Evolutionary conservation across 768 basidiomycete genomes (phyloP).

Genomic region (Phanerochaete carnosa): DNA sequence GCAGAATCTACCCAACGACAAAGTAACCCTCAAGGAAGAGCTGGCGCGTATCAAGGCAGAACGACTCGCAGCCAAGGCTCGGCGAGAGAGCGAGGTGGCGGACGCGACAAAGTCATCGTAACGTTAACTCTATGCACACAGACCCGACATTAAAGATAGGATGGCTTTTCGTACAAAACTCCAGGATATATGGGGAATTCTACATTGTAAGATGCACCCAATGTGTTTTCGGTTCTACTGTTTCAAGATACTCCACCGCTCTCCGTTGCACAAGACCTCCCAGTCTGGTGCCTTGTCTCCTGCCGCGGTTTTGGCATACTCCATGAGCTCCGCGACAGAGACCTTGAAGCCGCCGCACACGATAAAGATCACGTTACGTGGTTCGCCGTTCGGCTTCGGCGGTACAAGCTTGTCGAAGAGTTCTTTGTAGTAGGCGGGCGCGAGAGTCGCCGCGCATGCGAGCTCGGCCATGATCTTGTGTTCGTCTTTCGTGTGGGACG

Average conservation of each 20-base stretch:
- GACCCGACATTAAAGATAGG: neutral
- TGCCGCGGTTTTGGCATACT: slow-evolving; percentile 42
- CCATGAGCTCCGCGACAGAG: slow-evolving; percentile 47
- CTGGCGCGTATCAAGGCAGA: slow-evolving; percentile 69
- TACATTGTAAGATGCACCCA: slow-evolving; percentile 9
- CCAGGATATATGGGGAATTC: neutral
- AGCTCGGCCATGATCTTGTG: slow-evolving; percentile 75
- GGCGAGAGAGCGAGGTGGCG: slow-evolving; percentile 39
- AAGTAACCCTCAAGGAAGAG: slow-evolving; percentile 62
- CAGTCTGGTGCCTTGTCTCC: slow-evolving; percentile 27
- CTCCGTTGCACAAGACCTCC: slow-evolving; percentile 27
- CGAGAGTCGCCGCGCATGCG: slow-evolving; percentile 68
- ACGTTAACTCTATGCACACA: neutral
- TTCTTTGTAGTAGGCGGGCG: slow-evolving; percentile 56
- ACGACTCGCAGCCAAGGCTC: slow-evolving; percentile 41
- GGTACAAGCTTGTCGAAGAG: slow-evolving; percentile 54
- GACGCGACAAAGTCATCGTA: neutral
- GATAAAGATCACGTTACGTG: slow-evolving; percentile 54
- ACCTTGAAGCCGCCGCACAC: slow-evolving; percentile 74
- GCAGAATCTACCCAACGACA: slow-evolving; percentile 65
- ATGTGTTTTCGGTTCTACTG: neutral
- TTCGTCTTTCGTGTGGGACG: slow-evolving; percentile 41
- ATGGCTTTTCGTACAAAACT: neutral
- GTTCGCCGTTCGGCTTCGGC: slow-evolving; percentile 22
- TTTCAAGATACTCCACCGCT: slow-evolving; percentile 17